phyloP scores from a whole-genome alignment of 108 stramenopile species.

The Nitzschia palea region DNA sequence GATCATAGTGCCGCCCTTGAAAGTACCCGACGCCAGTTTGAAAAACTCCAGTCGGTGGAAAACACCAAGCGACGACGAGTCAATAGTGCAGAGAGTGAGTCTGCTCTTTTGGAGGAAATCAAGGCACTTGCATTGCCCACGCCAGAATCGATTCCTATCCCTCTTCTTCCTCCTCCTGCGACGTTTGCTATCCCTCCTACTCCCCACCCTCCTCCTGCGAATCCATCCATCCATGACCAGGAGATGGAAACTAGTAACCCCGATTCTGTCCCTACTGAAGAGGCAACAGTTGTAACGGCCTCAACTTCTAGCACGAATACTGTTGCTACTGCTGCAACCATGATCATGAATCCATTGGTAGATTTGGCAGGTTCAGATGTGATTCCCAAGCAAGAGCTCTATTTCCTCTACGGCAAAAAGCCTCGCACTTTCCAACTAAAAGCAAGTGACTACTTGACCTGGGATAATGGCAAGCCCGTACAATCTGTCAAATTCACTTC shows the following conservation, averaged over 20 bases:
- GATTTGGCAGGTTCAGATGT: background rate
- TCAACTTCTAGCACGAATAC: background rate
- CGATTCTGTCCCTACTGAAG: no score
- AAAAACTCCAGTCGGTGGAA: background rate
- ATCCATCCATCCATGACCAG: no score
- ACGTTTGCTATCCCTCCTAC: no score
- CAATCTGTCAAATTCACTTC: constrained; percentile 4
- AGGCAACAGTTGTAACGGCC: background rate
- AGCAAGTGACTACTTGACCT: constrained; percentile 34
- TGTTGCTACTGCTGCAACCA: background rate
- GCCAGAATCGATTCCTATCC: no score
- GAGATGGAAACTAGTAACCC: no score
- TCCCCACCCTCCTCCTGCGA: no score
- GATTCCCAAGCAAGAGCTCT: constrained; percentile 30
- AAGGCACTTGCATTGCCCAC: no score
- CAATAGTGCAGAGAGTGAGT: no score
- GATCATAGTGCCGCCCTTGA: background rate
- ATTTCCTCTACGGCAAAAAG: constrained; percentile 28
- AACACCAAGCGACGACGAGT: background rate
- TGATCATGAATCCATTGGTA: background rate
- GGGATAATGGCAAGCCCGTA: constrained; percentile 33
- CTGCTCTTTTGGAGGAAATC: no score
- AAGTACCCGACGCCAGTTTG: background rate
- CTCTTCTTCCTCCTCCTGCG: no score
- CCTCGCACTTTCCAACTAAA: constrained; percentile 16